A percentile compares a stretch with the other conserved stretches of the same genome.
Evolutionary conservation across 192 early-diverging fungal genomes (phyloP).

Genomic region (Oehlia diaphana): DNA sequence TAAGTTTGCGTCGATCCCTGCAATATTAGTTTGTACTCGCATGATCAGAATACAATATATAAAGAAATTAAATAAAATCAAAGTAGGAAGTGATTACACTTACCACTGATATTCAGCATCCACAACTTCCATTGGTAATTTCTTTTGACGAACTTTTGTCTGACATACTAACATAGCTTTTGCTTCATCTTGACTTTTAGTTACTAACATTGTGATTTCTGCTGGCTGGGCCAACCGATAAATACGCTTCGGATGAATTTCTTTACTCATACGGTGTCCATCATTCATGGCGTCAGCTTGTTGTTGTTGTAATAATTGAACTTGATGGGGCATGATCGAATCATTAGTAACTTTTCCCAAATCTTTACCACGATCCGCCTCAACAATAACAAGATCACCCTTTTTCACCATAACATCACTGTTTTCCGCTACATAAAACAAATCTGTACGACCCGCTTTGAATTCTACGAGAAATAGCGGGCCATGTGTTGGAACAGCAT

Average conservation of each 20-base stretch:
- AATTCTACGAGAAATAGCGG: slow-evolving; percentile 84
- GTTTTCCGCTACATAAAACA: slow-evolving; percentile 70
- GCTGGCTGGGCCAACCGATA: slow-evolving; percentile 75
- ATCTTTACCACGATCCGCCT: slow-evolving; percentile 90
- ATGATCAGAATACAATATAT: neutral
- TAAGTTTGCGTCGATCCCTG: slow-evolving; percentile 94
- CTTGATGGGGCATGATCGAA: slow-evolving; percentile 56
- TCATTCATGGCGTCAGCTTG: slow-evolving; percentile 49
- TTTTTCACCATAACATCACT: slow-evolving; percentile 46
- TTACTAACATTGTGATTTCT: slow-evolving; percentile 78
- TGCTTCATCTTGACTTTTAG: slow-evolving; percentile 87
- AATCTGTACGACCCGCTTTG: slow-evolving; percentile 83
- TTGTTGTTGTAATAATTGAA: slow-evolving; percentile 49
- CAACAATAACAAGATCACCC: slow-evolving; percentile 83
- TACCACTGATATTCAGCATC: slow-evolving; percentile 99
- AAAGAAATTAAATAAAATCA: neutral
- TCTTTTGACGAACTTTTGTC: slow-evolving; percentile 84
- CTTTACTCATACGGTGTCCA: slow-evolving; percentile 54
- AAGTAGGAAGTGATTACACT: neutral
- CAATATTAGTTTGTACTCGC: neutral
- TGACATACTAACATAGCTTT: slow-evolving; percentile 88
- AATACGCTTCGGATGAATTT: slow-evolving; percentile 90
- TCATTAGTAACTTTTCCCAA: slow-evolving; percentile 84
- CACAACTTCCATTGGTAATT: slow-evolving; percentile 92
- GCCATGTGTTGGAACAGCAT: slow-evolving; percentile 47